Percentiles rank a stretch among this genome's conserved stretches.
Evolutionary conservation across 1,284 basidiomycete genomes (phyloP).

Genomic region (Cutaneotrichosporon cavernicola): DNA sequence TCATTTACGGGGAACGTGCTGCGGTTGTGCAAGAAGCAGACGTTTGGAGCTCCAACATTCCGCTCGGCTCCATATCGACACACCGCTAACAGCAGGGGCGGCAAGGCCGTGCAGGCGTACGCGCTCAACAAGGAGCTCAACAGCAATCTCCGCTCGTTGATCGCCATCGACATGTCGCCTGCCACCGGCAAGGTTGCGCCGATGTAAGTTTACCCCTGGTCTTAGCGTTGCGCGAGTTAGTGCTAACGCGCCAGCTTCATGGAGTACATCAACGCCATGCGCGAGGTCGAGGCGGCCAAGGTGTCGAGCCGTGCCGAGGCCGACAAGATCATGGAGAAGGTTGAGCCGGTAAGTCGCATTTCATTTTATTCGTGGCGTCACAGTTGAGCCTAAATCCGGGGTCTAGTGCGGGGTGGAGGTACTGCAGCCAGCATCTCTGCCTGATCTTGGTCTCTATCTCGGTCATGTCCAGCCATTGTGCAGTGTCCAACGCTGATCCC

Average conservation of each 20-base stretch:
- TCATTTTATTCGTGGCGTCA: neutral
- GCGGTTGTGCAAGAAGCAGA: neutral
- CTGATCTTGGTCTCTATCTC: neutral
- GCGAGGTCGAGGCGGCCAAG: constrained; percentile 53
- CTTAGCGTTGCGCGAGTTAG: neutral
- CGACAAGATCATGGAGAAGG: constrained; percentile 55
- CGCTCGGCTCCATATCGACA: neutral
- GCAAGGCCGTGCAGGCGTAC: constrained; percentile 59
- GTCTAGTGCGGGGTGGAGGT: neutral
- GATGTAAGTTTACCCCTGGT: constrained; percentile 47
- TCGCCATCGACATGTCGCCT: constrained; percentile 60
- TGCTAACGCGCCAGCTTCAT: constrained; percentile 40
- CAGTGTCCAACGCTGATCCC: neutral
- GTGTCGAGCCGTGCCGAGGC: constrained; percentile 56
- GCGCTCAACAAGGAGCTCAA: constrained; percentile 54
- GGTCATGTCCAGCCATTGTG: neutral
- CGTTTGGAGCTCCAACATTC: neutral
- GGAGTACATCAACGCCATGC: constrained; percentile 57
- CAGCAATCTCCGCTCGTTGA: constrained; percentile 51
- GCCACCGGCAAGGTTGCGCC: constrained; percentile 57
- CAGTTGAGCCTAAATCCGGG: constrained; percentile 1
- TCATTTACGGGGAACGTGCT: too few relatives aligned
- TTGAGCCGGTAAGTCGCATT: constrained; percentile 52
- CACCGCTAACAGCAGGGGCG: constrained; percentile 51
- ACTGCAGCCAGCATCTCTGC: neutral